phyloP scores from a whole-genome alignment of 1,139 yeast species.

The Geotrichum histeridarum region DNA sequence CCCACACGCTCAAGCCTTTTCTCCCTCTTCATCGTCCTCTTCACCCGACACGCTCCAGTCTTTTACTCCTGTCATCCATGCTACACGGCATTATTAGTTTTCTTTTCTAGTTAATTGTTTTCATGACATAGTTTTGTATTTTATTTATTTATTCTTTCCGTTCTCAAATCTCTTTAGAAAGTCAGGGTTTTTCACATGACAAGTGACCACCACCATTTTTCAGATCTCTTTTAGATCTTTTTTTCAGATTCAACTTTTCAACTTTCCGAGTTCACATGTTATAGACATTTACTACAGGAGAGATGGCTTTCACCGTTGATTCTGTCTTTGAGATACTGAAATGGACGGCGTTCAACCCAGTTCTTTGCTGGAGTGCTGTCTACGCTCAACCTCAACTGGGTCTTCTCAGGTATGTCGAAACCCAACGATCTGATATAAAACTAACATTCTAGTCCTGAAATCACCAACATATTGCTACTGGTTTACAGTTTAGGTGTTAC shows the following conservation, averaged over 20 bases:
- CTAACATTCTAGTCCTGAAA: neutral
- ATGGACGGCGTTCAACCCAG: slow-evolving; percentile 7
- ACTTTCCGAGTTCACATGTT: neutral
- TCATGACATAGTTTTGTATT: slow-evolving; percentile 18
- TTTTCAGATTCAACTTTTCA: neutral
- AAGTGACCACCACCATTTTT: too few relatives aligned
- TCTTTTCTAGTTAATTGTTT: neutral
- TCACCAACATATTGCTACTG: neutral
- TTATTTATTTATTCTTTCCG: neutral
- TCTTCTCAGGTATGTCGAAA: neutral
- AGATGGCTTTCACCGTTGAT: slow-evolving; percentile 6
- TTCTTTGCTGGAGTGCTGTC: slow-evolving; percentile 6
- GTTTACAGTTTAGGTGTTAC: slow-evolving; percentile 2
- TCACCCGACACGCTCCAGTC: too few relatives aligned
- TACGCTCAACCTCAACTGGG: neutral
- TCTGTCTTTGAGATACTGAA: neutral
- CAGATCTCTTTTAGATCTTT: neutral
- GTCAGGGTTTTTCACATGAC: too few relatives aligned
- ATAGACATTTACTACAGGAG: neutral
- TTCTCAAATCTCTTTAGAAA: too few relatives aligned
- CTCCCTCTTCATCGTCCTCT: too few relatives aligned
- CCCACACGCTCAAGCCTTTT: too few relatives aligned
- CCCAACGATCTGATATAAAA: neutral
- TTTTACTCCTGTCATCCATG: too few relatives aligned
- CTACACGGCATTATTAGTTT: too few relatives aligned